Conservation (phyloP, 208 protist genomes). For the Angomonas deanei region DNA sequence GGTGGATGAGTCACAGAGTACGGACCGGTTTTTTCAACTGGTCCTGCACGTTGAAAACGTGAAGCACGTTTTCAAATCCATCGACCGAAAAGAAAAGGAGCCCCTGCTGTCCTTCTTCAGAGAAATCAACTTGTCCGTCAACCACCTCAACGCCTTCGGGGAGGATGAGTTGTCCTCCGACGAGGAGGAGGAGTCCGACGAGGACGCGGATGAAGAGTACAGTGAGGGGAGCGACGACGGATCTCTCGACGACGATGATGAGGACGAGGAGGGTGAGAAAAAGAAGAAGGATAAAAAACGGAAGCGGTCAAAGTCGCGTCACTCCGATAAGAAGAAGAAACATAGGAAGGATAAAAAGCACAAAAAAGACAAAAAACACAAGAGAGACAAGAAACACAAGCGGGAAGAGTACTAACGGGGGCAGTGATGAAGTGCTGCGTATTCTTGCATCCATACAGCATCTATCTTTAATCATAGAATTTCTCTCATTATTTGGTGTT, state of each 20-base stretch:
- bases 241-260: constrained; percentile 14
- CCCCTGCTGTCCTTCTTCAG: constrained; percentile 50
- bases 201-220: constrained; percentile 31
- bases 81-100: constrained; percentile 70
- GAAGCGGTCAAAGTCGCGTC: constrained; percentile 20
- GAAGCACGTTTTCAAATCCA: constrained; percentile 56
- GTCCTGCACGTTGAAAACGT: constrained; percentile 48
- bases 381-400: constrained; percentile 23
- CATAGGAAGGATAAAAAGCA: constrained; percentile 39
- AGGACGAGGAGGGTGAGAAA: constrained; percentile 14
- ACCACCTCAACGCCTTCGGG: constrained; percentile 32
- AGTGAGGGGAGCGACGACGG: constrained; percentile 42
- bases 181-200: constrained; percentile 29
- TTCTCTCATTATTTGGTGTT: background rate
- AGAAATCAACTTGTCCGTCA: constrained; percentile 28
- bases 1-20: constrained; percentile 68
- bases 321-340: constrained; percentile 34
- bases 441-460: background rate
- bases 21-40: constrained; percentile 68
- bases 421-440: background rate
- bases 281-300: constrained; percentile 9
- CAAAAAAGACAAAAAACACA: constrained; percentile 28
- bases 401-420: background rate
- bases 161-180: constrained; percentile 57
- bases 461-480: constrained; percentile 2